A percentile compares a stretch with the other conserved stretches of the same genome.
These are phyloP conservation scores for Kuraishia piskuri DNA, from an alignment of 805 yeast genomes.

Conservation along the genomic window DNA sequence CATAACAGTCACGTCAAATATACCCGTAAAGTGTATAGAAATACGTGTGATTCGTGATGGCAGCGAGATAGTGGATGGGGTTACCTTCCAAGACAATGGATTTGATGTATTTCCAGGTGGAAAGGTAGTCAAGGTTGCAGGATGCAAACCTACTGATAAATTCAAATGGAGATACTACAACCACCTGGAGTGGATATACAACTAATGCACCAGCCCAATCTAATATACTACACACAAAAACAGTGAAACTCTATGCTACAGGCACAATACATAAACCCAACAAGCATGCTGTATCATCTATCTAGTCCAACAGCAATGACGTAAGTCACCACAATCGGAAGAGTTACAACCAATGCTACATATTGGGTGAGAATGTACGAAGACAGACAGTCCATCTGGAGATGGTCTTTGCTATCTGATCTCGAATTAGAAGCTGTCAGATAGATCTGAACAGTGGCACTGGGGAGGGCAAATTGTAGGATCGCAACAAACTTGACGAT, in stretches of 20 bases:
- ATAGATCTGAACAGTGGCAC: conserved; percentile 52
- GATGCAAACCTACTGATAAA: not conserved
- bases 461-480: conserved; percentile 43
- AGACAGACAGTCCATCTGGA: conserved; percentile 51
- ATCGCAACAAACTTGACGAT: conserved; percentile 35
- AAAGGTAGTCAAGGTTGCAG: not conserved
- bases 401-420: conserved; percentile 36
- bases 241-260: not conserved
- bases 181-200: not conserved
- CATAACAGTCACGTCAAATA: conserved; percentile 15
- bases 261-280: not conserved
- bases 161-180: not conserved
- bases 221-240: not conserved
- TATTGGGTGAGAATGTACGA: conserved; percentile 42
- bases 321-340: conserved; percentile 44
- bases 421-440: conserved; percentile 49
- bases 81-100: conserved; percentile 32
- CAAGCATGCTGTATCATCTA: not conserved
- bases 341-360: conserved; percentile 30
- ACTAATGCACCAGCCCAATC: not conserved
- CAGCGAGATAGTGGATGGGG: conserved; percentile 6
- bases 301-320: not conserved
- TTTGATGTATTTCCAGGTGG: conserved; percentile 33
- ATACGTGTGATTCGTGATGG: conserved; percentile 16
- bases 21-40: conserved; percentile 36